phyloP scores from a whole-genome alignment of 2,329 filamentous ascomycete genomes.

The Pseudogymnoascus sp. region DNA sequence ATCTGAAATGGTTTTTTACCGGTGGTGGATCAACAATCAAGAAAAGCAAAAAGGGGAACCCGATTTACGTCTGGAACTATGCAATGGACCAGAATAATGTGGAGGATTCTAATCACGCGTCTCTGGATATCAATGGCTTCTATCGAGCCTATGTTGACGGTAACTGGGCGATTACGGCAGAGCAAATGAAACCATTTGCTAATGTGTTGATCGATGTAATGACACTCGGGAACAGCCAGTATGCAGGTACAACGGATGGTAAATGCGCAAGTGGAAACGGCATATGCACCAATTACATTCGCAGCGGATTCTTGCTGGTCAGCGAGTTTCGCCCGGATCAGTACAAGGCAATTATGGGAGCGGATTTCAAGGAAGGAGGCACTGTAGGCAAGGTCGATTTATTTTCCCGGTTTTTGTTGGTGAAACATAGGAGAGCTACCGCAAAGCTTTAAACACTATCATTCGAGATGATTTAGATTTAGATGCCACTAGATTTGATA shows the following conservation, averaged over 20 bases:
- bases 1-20: background rate
- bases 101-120: conserved; percentile 20
- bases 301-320: background rate
- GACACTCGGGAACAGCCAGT: conserved; percentile 15
- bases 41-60: conserved; percentile 13
- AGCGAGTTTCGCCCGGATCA: background rate
- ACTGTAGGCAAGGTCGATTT: background rate
- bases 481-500: background rate
- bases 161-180: conserved; percentile 15
- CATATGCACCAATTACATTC: background rate
- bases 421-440: background rate
- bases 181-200: conserved; percentile 19
- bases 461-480: background rate
- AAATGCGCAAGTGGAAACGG: background rate
- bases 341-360: background rate
- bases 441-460: background rate
- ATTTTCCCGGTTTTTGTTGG: background rate
- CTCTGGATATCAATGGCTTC: conserved; percentile 19
- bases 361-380: background rate
- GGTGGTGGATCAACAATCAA: background rate
- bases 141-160: conserved; percentile 16
- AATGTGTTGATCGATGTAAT: conserved; percentile 21
- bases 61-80: conserved; percentile 19
- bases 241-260: background rate
- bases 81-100: conserved; percentile 14